Conservation (phyloP, 2,329 filamentous ascomycete genomes). For the Microcyclosporella mali region DNA sequence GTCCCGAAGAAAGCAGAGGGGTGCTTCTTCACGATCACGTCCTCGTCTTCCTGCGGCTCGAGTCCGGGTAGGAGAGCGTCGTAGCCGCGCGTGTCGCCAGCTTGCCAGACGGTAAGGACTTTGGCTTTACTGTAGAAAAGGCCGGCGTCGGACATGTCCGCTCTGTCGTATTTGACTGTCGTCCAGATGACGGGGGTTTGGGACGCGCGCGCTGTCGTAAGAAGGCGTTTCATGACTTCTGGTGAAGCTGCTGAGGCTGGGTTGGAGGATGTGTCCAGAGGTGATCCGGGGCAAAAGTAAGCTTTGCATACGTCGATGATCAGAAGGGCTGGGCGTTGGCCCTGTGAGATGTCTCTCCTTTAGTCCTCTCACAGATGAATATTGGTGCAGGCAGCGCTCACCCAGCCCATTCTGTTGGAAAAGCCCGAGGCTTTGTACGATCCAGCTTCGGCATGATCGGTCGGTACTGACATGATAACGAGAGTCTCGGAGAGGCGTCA, state of each 20-base stretch:
- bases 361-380: background rate
- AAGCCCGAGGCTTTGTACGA: conserved; percentile 20
- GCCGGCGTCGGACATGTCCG: conserved; percentile 19
- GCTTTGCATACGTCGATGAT: conserved; percentile 24
- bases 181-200: conserved; percentile 18
- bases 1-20: conserved; percentile 22
- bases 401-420: conserved; percentile 22
- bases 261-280: conserved; percentile 17
- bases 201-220: conserved; percentile 11
- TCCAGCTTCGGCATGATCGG: background rate
- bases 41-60: conserved; percentile 14
- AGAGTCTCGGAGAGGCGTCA: too few species aligned
- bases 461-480: conserved; percentile 6
- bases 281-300: conserved; percentile 22
- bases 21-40: conserved; percentile 19
- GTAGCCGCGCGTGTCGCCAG: conserved; percentile 12
- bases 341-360: conserved; percentile 4
- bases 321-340: conserved; percentile 20
- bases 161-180: conserved; percentile 17
- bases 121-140: conserved; percentile 20
- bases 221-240: conserved; percentile 16
- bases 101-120: conserved; percentile 14
- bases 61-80: conserved; percentile 12
- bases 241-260: conserved; percentile 15
- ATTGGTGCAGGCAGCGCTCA: background rate